phyloP scores from a whole-genome alignment of 2,329 filamentous ascomycete species.

The Exophiala calicioides region DNA sequence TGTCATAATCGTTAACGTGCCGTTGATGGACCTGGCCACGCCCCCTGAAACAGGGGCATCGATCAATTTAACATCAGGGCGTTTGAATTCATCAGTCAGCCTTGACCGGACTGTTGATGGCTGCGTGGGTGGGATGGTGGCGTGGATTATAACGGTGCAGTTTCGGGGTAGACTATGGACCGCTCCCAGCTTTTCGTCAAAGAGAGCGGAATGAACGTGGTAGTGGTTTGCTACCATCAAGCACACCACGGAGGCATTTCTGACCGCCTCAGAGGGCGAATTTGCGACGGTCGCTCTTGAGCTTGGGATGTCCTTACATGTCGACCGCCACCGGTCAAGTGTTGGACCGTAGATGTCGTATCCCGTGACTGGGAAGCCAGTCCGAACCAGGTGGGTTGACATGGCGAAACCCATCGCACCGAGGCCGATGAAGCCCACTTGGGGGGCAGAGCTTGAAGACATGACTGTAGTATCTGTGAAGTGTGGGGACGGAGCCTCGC shows the following conservation, averaged over 20 bases:
- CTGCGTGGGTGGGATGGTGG: conserved; percentile 69
- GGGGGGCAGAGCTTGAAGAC: conserved; percentile 43
- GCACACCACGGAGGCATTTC: conserved; percentile 26
- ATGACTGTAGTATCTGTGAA: conserved; percentile 10
- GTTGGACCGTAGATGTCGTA: conserved; percentile 71
- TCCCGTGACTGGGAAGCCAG: conserved; percentile 67
- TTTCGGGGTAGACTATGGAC: conserved; percentile 53
- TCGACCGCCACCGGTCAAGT: conserved; percentile 63
- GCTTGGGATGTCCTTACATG: conserved; percentile 61
- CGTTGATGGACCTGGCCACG: conserved; percentile 66
- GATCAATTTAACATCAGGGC: conserved; percentile 66
- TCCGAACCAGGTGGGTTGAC: conserved; percentile 70
- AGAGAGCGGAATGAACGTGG: conserved; percentile 67
- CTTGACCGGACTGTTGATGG: conserved; percentile 61
- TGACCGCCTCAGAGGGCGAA: conserved; percentile 61
- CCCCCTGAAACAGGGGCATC: conserved; percentile 75
- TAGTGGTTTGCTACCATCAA: conserved; percentile 75
- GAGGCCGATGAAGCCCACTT: conserved; percentile 70
- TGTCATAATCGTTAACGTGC: conserved; percentile 75
- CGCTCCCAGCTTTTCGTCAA: conserved; percentile 57
- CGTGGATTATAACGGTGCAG: conserved; percentile 66
- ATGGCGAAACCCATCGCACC: conserved; percentile 83
- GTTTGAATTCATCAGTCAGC: conserved; percentile 53
- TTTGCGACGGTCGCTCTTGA: conserved; percentile 64
- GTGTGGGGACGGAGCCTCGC: background rate